Conservation (phyloP, 106 monocot species). For the Dendrobium chrysotoxum region DNA sequence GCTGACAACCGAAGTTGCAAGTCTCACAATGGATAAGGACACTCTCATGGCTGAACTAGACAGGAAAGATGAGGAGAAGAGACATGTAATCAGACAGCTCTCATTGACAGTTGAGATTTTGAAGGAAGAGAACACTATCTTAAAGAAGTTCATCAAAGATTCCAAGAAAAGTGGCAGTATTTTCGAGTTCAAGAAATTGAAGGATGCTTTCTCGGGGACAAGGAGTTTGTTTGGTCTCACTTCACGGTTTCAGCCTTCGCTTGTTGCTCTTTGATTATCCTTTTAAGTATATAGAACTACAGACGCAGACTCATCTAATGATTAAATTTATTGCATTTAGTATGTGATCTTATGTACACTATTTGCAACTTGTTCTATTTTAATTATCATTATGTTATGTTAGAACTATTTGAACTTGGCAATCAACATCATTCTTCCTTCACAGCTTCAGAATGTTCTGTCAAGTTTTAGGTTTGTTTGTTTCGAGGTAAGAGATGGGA, state of each 20-base stretch:
- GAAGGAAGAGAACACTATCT: slow-evolving; percentile 44
- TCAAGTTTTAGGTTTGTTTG: too few species aligned
- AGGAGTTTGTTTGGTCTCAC: not conserved
- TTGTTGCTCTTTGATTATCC: slow-evolving; percentile 4
- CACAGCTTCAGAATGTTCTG: too few species aligned
- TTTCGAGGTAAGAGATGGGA: too few species aligned
- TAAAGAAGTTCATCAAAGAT: slow-evolving; percentile 41
- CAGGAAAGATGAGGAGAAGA: slow-evolving; percentile 79
- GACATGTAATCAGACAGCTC: slow-evolving; percentile 77
- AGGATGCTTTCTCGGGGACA: slow-evolving; percentile 25
- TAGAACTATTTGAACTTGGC: too few species aligned
- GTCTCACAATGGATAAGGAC: slow-evolving; percentile 27
- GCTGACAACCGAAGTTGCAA: slow-evolving; percentile 10
- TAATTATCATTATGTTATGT: too few species aligned
- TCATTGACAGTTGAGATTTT: slow-evolving; percentile 37
- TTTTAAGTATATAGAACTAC: too few species aligned
- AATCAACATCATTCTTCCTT: too few species aligned
- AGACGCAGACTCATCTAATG: too few species aligned
- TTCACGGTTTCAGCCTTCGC: not conserved
- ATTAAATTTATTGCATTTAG: too few species aligned
- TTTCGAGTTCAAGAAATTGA: slow-evolving; percentile 43
- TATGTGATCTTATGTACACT: too few species aligned
- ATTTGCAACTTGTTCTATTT: too few species aligned
- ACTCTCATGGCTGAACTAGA: slow-evolving; percentile 23
- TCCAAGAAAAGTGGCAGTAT: slow-evolving; percentile 13